A percentile compares a stretch with the other conserved stretches of the same genome.
Evolutionary conservation across 768 basidiomycete species (phyloP).

Genomic region (Mycena epipterygia): DNA sequence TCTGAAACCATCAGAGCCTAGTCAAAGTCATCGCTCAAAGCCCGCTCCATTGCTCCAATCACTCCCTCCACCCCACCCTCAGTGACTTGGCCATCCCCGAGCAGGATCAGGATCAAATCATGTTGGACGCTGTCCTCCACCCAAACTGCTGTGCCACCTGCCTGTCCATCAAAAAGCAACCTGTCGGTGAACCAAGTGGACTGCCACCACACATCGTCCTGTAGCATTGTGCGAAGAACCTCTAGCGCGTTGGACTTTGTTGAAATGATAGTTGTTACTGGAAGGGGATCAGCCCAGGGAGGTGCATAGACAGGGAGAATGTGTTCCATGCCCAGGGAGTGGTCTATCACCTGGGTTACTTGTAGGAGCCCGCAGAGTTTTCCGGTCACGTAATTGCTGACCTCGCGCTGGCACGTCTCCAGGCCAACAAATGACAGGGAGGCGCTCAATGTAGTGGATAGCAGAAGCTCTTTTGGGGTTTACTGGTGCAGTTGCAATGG

Average conservation of each 20-base stretch:
- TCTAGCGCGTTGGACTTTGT: not conserved
- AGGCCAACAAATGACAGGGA: not conserved
- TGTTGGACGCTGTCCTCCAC: not conserved
- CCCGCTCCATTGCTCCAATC: not conserved
- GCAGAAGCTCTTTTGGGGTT: not conserved
- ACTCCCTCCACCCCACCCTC: not conserved
- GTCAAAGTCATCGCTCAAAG: not conserved
- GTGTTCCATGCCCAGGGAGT: not conserved
- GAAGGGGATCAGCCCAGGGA: not conserved
- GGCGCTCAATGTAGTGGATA: not conserved
- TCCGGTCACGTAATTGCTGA: not conserved
- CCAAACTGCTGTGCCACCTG: conserved; percentile 11
- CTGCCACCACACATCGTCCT: not conserved
- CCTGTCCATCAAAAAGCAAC: conserved; percentile 2
- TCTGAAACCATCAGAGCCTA: not conserved
- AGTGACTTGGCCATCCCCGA: too few relatives aligned
- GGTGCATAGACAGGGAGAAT: not conserved
- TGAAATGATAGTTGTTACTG: not conserved
- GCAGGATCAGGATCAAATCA: not conserved
- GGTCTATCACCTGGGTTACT: not conserved
- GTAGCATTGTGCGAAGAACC: not conserved
- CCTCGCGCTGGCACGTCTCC: not conserved
- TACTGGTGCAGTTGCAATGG: not conserved
- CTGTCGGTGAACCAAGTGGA: conserved; percentile 16
- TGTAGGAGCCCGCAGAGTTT: not conserved